Evolutionary conservation across 2,329 filamentous ascomycete genomes (phyloP).

Genomic region (Cryphonectria naterciae): DNA sequence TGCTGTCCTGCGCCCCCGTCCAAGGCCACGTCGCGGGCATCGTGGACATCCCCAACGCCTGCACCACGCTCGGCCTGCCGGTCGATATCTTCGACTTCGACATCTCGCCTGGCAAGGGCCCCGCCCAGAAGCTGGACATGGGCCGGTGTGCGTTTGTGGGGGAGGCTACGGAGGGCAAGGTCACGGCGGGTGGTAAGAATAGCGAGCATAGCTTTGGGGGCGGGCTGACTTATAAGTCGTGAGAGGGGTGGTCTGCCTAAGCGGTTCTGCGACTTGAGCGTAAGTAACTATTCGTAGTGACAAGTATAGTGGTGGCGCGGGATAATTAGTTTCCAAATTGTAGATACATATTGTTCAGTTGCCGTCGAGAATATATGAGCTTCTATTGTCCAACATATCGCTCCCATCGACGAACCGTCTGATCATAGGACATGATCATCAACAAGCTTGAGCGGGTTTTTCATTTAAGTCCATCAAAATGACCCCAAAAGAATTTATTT

Average conservation of each 20-base stretch:
- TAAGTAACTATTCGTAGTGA: neutral
- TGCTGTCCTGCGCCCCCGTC: slow-evolving; percentile 83
- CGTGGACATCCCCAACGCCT: slow-evolving; percentile 89
- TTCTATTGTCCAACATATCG: neutral
- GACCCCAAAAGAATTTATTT: neutral
- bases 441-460: too few relatives aligned
- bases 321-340: neutral
- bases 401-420: neutral
- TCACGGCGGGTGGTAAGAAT: slow-evolving; percentile 50
- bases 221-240: slow-evolving; percentile 52
- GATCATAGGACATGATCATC: neutral
- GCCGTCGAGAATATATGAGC: neutral
- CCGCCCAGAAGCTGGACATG: slow-evolving; percentile 62
- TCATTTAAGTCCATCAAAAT: neutral
- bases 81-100: slow-evolving; percentile 97
- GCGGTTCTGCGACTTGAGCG: too few relatives aligned
- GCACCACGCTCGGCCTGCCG: slow-evolving; percentile 84
- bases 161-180: slow-evolving; percentile 48
- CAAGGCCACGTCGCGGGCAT: slow-evolving; percentile 89
- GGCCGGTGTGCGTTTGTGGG: slow-evolving; percentile 70
- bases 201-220: slow-evolving; percentile 55
- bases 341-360: neutral
- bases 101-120: slow-evolving; percentile 67
- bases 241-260: neutral
- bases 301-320: neutral